Evolutionary conservation across 1,139 yeast species (phyloP), one percentile per base, ranked within the genome.

Genomic region (Saccharomycopsis hybrid): DNA sequence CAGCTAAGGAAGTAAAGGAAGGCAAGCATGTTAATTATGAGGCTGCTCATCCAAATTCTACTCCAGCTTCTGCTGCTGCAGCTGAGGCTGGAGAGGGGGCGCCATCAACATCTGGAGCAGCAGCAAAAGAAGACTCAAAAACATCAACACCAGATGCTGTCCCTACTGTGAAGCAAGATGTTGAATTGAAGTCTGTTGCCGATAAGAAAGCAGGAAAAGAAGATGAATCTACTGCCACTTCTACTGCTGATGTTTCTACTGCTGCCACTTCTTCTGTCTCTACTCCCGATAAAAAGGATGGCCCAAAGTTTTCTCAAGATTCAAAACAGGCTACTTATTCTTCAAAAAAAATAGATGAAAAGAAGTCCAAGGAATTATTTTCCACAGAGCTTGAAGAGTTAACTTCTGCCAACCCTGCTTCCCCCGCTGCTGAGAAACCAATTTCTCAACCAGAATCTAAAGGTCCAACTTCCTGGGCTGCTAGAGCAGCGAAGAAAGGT

Each of bases 231-330:
- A 27, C 53, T 47, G 24, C 43, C 33, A 29, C 32, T 11, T 35
- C 41, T 24, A 5, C 31, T 41, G 11, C 46, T 13, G 27, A 44
- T 40, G 18, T 27, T 38, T 44, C 49, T 43, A 37, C 47, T 7
- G 33, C 50, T 3, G 38, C 50, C 1, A 37, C 44, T 36, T 2
- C 58, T 58, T 32, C 64, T 63, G 27, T 51, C 67, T 51, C 68
- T 74, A 3, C 72, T 76, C 76, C 76, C 75, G 36, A 73, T 68
- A 1, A 67, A 70, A n/a, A n/a, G n/a, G n/a, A n/a, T n/a, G n/a
- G n/a, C n/a, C 18, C 28, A n/a, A 24, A 11, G 3, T 39, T 8
- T 3, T 30, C 45, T 8, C 24, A 24, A 8, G 5, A 5, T 36
- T 5, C 5, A 9, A 36, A 36, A 24, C n/a, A 44, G 5, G 36